These are phyloP conservation scores for Aristolochia contorta DNA, from an alignment of 164 flowering plant species.

Conservation along the genomic window DNA sequence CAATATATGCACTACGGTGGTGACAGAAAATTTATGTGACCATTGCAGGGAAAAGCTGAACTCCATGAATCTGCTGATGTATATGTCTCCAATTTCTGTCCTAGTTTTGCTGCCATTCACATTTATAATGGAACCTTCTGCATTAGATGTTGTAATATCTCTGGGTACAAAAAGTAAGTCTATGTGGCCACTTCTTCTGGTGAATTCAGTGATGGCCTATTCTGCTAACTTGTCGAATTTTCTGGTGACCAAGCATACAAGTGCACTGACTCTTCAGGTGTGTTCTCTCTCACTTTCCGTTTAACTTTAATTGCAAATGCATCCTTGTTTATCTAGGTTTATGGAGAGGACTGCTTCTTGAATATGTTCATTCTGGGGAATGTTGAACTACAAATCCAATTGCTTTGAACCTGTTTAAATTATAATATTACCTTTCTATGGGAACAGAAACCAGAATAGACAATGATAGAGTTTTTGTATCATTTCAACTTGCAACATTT, in stretches of 20 bases:
- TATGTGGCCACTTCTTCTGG: conserved; percentile 68
- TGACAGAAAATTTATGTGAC: not conserved
- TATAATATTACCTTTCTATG: not conserved
- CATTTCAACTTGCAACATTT: too few species aligned
- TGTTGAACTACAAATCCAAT: not conserved
- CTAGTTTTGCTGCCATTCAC: conserved; percentile 62
- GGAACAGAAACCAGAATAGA: too few species aligned
- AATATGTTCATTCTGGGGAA: not conserved
- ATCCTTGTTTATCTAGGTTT: too few species aligned
- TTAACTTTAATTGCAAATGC: not conserved
- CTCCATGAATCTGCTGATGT: conserved; percentile 91
- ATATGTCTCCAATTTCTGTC: conserved; percentile 92
- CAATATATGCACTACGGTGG: not conserved
- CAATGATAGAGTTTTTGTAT: too few species aligned
- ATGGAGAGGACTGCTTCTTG: not conserved
- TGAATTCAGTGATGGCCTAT: conserved; percentile 81
- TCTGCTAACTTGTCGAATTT: conserved; percentile 79
- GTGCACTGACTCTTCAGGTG: conserved; percentile 97
- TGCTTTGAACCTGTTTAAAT: not conserved
- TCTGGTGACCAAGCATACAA: conserved; percentile 96
- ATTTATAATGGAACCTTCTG: conserved; percentile 70
- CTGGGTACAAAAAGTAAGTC: conserved; percentile 44
- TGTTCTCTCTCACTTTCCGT: conserved; percentile 3
- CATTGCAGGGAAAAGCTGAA: conserved; percentile 80
- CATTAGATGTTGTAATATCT: conserved; percentile 28